Evolutionary conservation across 1,139 yeast genomes (phyloP), one percentile per base, ranked within the genome.

Genomic region (Nakaseomyces bracarensis): DNA sequence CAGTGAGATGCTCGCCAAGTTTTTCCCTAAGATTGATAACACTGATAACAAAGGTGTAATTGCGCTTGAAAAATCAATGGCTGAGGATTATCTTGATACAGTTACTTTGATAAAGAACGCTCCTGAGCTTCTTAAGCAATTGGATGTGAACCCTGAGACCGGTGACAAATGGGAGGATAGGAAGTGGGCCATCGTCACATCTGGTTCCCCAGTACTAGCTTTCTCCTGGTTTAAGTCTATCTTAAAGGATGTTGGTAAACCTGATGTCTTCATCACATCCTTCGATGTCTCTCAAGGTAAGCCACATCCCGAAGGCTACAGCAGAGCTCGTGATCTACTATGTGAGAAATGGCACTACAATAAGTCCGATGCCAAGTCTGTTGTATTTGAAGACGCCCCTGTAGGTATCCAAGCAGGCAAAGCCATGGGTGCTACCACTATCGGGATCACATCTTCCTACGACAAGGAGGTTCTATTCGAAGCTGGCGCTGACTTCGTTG

Each of bases 321-420:
- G 68, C 4, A 51, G 42, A 39, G 65, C 63, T 19, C 43, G 49
- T 10, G 47, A 48, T 54, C 56, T 64, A 46, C 82, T 85, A 43
- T 72, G 81, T 62, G 27, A 62, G 71, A 52, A 60, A 70, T 42
- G 72, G 78, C 57, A 74, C 74, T 19, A 69, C 25, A 66, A 68
- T 46, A 13, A 20, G 25, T 47, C 52, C 20, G 49, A 55, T 4
- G 46, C 57, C 45, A 64, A 67, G 50, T 71, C 70, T 50, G 79
- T 81, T 23, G 89, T 82, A 13, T 82, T 82, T 58, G 91, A 82
- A 67, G 91, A 82, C 60, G 87, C 89, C 38, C 87, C 87, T 35
- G 86, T 85, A 37, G 91, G 91, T 53, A 77, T 82, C 52, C 64
- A 71, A 50, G 89, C 91, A 31, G 91, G 91, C 55, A 77, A 78